Percentiles rank a stretch among this genome's conserved stretches.
Conservation (phyloP, 2,329 filamentous ascomycete genomes). For the Penicillium sp. region DNA sequence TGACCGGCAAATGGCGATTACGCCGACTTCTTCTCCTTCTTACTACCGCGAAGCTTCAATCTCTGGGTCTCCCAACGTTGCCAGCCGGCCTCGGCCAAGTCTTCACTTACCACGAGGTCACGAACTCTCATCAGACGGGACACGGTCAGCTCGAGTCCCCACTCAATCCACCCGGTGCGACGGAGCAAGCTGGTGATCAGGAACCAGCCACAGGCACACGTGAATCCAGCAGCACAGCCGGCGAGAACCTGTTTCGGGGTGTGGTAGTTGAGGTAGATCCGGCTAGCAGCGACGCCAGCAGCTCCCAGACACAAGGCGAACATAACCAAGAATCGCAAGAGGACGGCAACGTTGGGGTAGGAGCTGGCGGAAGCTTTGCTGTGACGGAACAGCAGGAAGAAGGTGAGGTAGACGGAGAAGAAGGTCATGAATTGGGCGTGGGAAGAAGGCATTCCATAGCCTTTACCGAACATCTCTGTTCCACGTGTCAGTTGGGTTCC, state of each 20-base stretch:
- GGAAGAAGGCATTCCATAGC: constrained; percentile 95
- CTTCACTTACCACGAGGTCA: constrained; percentile 84
- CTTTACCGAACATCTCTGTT: constrained; percentile 74
- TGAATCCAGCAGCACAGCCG: constrained; percentile 69
- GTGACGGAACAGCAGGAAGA: constrained; percentile 85
- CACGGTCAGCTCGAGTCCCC: constrained; percentile 67
- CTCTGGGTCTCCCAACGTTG: constrained; percentile 75
- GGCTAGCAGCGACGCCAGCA: constrained; percentile 72
- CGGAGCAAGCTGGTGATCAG: constrained; percentile 66
- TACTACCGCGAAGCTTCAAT: constrained; percentile 30
- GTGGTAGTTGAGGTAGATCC: constrained; percentile 92
- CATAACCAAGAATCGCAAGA: constrained; percentile 61
- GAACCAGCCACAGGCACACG: constrained; percentile 80
- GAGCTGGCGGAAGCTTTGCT: constrained; percentile 53
- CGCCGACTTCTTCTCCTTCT: constrained; percentile 29
- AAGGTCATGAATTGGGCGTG: constrained; percentile 94
- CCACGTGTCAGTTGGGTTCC: constrained; percentile 2
- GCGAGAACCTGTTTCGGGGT: constrained; percentile 84
- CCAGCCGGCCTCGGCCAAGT: constrained; percentile 89
- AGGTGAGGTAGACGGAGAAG: constrained; percentile 78
- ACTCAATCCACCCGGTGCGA: constrained; percentile 67
- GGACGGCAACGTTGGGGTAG: constrained; percentile 40
- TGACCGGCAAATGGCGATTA: constrained; percentile 13
- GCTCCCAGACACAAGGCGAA: constrained; percentile 63
- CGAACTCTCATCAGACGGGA: constrained; percentile 70